These are phyloP conservation scores for Metschnikowia rubicola DNA, from an alignment of 805 yeast genomes.

Conservation along the genomic window DNA sequence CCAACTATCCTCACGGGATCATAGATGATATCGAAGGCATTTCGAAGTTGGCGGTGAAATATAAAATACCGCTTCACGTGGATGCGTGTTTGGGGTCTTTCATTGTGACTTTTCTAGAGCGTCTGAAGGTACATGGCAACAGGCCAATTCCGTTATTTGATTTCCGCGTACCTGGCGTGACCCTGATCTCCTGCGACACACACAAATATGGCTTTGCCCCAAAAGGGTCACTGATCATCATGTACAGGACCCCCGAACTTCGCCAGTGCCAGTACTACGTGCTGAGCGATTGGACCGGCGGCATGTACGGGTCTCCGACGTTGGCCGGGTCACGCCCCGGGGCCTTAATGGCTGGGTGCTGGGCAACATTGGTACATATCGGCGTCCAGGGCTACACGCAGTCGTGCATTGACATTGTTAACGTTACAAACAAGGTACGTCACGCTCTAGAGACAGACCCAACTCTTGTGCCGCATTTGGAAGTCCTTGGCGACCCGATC, in stretches of 20 bases:
- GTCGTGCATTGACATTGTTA: slow-evolving; percentile 63
- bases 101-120: slow-evolving; percentile 72
- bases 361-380: slow-evolving; percentile 84
- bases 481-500: slow-evolving; percentile 80
- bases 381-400: slow-evolving; percentile 81
- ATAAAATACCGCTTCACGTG: slow-evolving; percentile 86
- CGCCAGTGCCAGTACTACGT: slow-evolving; percentile 83
- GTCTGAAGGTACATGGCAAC: slow-evolving; percentile 49
- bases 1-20: slow-evolving; percentile 96
- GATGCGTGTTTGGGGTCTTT: slow-evolving; percentile 96
- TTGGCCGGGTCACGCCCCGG: slow-evolving; percentile 97
- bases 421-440: slow-evolving; percentile 58
- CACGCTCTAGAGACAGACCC: slow-evolving; percentile 41
- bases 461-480: slow-evolving; percentile 49
- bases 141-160: slow-evolving; percentile 58
- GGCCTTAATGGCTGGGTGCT: slow-evolving; percentile 95
- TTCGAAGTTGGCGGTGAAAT: slow-evolving; percentile 57
- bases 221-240: slow-evolving; percentile 87
- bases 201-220: slow-evolving; percentile 99
- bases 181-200: slow-evolving; percentile 98
- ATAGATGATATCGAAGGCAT: slow-evolving; percentile 81
- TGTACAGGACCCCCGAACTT: slow-evolving; percentile 71
- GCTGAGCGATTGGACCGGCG: slow-evolving; percentile 86
- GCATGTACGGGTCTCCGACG: slow-evolving; percentile 94
- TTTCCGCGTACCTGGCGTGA: slow-evolving; percentile 83